Evolutionary conservation across 1,139 yeast genomes (phyloP).

Genomic region (Entelexis paramagnoliae): DNA sequence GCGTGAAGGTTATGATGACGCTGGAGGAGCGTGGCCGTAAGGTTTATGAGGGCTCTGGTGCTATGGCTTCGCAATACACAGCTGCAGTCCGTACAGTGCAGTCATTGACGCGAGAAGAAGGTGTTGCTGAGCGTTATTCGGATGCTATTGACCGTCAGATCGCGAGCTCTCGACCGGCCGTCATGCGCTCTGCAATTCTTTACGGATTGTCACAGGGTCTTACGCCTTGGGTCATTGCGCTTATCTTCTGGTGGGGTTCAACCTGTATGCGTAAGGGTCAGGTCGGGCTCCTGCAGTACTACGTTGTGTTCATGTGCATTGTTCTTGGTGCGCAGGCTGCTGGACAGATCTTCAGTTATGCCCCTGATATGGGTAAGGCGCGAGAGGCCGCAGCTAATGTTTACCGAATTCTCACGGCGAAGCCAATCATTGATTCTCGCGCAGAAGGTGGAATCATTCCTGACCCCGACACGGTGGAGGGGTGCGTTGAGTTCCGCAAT

Average conservation of each 20-base stretch:
- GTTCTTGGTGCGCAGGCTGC: constrained; percentile 79
- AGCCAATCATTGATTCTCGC: constrained; percentile 46
- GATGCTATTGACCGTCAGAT: constrained; percentile 30
- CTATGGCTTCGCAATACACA: constrained; percentile 33
- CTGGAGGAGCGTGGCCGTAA: constrained; percentile 44
- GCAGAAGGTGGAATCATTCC: constrained; percentile 47
- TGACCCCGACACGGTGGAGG: constrained; percentile 34
- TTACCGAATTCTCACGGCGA: constrained; percentile 59
- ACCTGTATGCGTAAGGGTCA: constrained; percentile 27
- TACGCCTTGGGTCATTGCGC: constrained; percentile 33
- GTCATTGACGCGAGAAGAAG: constrained; percentile 33
- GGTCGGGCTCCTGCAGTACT: constrained; percentile 29
- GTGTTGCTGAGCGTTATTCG: constrained; percentile 29
- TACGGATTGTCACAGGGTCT: constrained; percentile 33
- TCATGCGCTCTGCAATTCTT: constrained; percentile 28
- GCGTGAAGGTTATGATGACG: constrained; percentile 66
- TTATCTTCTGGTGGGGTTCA: constrained; percentile 36
- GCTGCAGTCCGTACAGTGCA: constrained; percentile 34
- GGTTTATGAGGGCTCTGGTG: constrained; percentile 34
- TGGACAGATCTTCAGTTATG: constrained; percentile 79
- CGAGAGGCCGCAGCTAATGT: constrained; percentile 61
- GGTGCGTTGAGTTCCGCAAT: constrained; percentile 52
- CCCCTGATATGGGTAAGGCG: constrained; percentile 52
- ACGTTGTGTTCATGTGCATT: constrained; percentile 39
- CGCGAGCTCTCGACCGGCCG: constrained; percentile 26